These are phyloP conservation scores for Suillus discolor DNA, from an alignment of 768 basidiomycete species.

Conservation along the genomic window DNA sequence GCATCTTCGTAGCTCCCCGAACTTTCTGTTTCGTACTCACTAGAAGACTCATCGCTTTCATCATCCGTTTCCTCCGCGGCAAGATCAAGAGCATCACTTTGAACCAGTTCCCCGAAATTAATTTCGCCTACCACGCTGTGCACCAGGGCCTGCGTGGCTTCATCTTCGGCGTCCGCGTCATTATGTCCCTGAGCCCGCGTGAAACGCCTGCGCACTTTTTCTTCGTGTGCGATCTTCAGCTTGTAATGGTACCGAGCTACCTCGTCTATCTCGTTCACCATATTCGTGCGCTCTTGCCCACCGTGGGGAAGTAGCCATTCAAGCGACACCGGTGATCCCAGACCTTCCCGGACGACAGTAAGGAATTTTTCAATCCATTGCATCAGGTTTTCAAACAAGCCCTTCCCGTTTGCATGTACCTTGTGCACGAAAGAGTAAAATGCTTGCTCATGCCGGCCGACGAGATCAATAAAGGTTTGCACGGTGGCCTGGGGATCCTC, in stretches of 20 bases:
- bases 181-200: slow-evolving; percentile 52
- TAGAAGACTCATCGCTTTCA: slow-evolving; percentile 38
- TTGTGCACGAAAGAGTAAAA: slow-evolving; percentile 99
- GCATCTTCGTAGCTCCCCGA: slow-evolving; percentile 16
- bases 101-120: slow-evolving; percentile 76
- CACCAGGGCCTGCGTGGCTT: slow-evolving; percentile 79
- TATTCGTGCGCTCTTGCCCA: slow-evolving; percentile 70
- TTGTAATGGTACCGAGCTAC: slow-evolving; percentile 93
- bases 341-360: slow-evolving; percentile 85
- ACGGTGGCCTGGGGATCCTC: slow-evolving; percentile 86
- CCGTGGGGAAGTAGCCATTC: slow-evolving; percentile 89
- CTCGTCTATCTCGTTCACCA: slow-evolving; percentile 86
- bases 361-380: slow-evolving; percentile 96
- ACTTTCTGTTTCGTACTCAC: slow-evolving; percentile 36
- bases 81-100: slow-evolving; percentile 78
- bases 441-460: slow-evolving; percentile 90
- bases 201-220: slow-evolving; percentile 87
- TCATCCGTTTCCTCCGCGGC: slow-evolving; percentile 72
- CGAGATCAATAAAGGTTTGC: slow-evolving; percentile 90
- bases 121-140: slow-evolving; percentile 82
- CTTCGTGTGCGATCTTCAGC: slow-evolving; percentile 91
- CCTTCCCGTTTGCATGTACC: slow-evolving; percentile 95
- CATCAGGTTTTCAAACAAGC: slow-evolving; percentile 93
- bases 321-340: slow-evolving; percentile 67
- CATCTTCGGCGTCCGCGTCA: slow-evolving; percentile 75